Conservation (phyloP, 345 rosid species). For the Citrus medica region DNA sequence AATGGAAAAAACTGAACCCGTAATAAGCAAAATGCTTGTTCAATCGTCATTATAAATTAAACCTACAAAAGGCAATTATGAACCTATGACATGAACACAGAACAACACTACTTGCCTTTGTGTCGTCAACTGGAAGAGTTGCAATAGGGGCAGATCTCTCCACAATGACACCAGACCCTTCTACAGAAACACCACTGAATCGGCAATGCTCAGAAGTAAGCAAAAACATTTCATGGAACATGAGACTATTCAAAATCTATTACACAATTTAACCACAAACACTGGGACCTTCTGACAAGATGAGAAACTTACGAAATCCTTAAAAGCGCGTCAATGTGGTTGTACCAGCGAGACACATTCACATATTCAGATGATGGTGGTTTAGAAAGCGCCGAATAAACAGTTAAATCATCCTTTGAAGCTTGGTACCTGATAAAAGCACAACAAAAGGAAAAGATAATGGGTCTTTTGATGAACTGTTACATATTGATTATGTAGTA, state of each 20-base stretch:
- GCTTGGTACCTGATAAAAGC: constrained; percentile 62
- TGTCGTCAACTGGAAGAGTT: constrained; percentile 69
- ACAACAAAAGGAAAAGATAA: neutral
- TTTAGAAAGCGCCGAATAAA: constrained; percentile 49
- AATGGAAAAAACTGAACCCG: neutral
- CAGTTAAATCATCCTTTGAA: constrained; percentile 82
- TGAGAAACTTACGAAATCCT: constrained; percentile 79
- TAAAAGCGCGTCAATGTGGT: constrained; percentile 75
- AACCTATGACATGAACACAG: neutral
- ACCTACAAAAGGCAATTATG: no score
- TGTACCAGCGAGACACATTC: constrained; percentile 75
- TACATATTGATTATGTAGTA: no score
- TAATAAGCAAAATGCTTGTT: neutral
- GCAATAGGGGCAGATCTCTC: constrained; percentile 67
- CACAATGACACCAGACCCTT: constrained; percentile 74
- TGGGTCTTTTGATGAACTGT: no score
- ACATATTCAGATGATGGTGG: constrained; percentile 62
- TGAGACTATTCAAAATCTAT: neutral
- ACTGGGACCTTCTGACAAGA: no score
- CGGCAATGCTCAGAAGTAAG: no score
- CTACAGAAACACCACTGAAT: constrained; percentile 71
- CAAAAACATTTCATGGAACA: neutral
- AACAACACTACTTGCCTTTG: constrained; percentile 43
- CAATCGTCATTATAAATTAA: no score
- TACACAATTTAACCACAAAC: no score